Evolutionary conservation across 345 rosid genomes (phyloP).

Genomic region (Streptanthus diversifolius): DNA sequence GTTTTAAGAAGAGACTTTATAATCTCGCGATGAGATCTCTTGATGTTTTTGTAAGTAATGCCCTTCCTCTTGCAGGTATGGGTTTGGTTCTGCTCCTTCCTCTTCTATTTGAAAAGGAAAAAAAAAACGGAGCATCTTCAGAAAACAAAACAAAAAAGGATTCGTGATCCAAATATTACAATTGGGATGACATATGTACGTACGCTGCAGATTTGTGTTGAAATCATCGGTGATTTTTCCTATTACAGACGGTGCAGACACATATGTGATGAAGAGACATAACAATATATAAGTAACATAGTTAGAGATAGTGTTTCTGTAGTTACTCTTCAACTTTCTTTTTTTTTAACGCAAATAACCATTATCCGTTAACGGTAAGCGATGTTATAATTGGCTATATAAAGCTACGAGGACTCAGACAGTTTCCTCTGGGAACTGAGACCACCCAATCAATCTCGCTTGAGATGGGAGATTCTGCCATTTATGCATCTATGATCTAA

Average conservation of each 20-base stretch:
- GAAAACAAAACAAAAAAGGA: not conserved
- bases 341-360: too few relatives aligned
- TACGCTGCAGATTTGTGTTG: conserved; percentile 15
- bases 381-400: too few relatives aligned
- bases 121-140: not conserved
- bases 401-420: too few relatives aligned
- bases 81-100: not conserved
- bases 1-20: not conserved
- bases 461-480: too few relatives aligned
- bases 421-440: too few relatives aligned
- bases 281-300: not conserved
- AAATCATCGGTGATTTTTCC: conserved; percentile 10
- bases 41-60: not conserved
- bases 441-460: too few relatives aligned
- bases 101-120: not conserved
- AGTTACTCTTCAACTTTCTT: too few relatives aligned
- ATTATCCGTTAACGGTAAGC: too few relatives aligned
- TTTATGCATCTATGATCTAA: too few relatives aligned
- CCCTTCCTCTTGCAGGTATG: not conserved
- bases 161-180: not conserved
- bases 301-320: too few relatives aligned
- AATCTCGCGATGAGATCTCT: not conserved
- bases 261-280: conserved; percentile 15
- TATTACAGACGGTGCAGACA: not conserved
- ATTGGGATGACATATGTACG: too few relatives aligned